phyloP scores from a whole-genome alignment of 768 basidiomycete species.

The Hypholoma sublateritium region DNA sequence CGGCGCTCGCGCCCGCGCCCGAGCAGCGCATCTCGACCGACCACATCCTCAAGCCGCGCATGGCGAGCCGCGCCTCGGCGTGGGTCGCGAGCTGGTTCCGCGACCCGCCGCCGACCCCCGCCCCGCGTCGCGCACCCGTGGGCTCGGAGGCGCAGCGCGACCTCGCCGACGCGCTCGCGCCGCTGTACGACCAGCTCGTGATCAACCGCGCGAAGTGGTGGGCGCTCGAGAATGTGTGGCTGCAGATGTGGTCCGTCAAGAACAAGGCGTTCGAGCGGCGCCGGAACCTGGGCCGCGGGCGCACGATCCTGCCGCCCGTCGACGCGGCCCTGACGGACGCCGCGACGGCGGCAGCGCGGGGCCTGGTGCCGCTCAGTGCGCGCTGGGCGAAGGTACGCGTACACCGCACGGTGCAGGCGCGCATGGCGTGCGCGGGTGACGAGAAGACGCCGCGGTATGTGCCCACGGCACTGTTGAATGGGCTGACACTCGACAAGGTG shows the following conservation, averaged over 20 bases:
- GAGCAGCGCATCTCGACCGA: background rate
- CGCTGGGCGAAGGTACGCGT: slow-evolving; percentile 11
- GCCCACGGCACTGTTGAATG: slow-evolving; percentile 3
- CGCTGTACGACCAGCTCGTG: slow-evolving; percentile 15
- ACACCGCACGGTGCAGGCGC: slow-evolving; percentile 10
- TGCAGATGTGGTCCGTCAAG: slow-evolving; percentile 7
- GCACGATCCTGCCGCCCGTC: slow-evolving; percentile 5
- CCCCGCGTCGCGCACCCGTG: background rate
- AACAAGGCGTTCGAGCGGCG: background rate
- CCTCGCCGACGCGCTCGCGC: slow-evolving; percentile 13
- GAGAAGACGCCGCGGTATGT: background rate
- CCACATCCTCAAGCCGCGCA: slow-evolving; percentile 1
- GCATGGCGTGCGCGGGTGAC: slow-evolving; percentile 10
- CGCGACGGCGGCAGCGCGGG: background rate
- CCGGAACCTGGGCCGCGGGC: slow-evolving; percentile 6
- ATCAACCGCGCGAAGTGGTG: slow-evolving; percentile 7
- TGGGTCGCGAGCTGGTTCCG: slow-evolving; percentile 3
- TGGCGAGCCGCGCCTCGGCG: background rate
- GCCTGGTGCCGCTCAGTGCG: slow-evolving; percentile 1
- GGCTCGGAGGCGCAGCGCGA: slow-evolving; percentile 11
- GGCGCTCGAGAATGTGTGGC: slow-evolving; percentile 6
- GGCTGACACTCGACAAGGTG: slow-evolving; percentile 9
- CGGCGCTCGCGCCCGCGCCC: background rate
- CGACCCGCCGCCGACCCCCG: background rate
- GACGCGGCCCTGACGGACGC: slow-evolving; percentile 1